A percentile compares a stretch with the other conserved stretches of the same genome.
Conservation (phyloP, 108 stramenopile genomes). For the Craspedostauros australis region DNA sequence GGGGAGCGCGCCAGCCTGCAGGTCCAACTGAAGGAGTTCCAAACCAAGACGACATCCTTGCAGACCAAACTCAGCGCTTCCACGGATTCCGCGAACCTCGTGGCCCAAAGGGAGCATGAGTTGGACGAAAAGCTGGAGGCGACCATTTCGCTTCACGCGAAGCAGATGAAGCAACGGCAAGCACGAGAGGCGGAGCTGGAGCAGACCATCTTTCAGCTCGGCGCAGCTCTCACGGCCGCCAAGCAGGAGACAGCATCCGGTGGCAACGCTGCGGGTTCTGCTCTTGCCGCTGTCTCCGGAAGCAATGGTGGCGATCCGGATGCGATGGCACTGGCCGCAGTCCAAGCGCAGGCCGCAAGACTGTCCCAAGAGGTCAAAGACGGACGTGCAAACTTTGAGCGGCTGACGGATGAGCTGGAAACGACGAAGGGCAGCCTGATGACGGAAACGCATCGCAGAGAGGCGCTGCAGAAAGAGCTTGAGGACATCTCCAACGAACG, state of each 20-base stretch:
- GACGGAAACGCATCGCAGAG: conserved; percentile 37
- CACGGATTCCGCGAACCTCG: conserved; percentile 38
- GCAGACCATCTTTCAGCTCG: conserved; percentile 68
- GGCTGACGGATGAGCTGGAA: conserved; percentile 50
- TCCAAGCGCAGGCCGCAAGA: neutral
- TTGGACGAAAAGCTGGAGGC: conserved; percentile 72
- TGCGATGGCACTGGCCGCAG: neutral
- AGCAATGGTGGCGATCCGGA: neutral
- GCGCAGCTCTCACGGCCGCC: conserved; percentile 60
- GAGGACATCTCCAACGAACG: conserved; percentile 65
- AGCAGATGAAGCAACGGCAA: conserved; percentile 59
- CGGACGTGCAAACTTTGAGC: conserved; percentile 15
- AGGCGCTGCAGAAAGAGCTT: conserved; percentile 59
- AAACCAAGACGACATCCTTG: conserved; percentile 37
- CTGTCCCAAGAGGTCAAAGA: conserved; percentile 22
- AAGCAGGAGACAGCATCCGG: conserved; percentile 14
- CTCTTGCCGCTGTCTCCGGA: no score
- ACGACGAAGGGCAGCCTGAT: conserved; percentile 36
- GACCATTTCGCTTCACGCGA: conserved; percentile 56
- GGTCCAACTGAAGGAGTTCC: conserved; percentile 32
- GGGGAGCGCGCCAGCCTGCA: conserved; percentile 43
- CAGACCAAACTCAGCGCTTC: conserved; percentile 53
- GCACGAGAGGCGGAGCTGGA: conserved; percentile 74
- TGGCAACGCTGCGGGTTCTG: neutral
- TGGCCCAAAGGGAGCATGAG: conserved; percentile 52